Base-by-base conservation (phyloP, 192 early-diverging fungal species). In the Entomortierella lignicola region DNA sequence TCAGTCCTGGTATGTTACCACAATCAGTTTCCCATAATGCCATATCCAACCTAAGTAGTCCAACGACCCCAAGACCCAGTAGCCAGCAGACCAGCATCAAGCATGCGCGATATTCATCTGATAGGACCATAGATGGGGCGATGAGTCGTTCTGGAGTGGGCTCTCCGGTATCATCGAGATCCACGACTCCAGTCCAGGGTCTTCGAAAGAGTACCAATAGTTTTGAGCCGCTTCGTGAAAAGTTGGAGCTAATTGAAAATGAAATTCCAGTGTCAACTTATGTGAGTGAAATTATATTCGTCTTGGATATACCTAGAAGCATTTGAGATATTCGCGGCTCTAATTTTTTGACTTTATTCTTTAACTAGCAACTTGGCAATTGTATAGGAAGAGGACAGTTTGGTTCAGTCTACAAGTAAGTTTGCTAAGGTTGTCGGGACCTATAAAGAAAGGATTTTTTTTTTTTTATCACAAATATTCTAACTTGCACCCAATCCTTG, bases 321-420 rank as follows among this genome's bases (percentile, higher is more conserved):
- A 50, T 50, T 4, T 50, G n/a, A n/a, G n/a, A n/a, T n/a, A n/a
- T n/a, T n/a, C n/a, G n/a, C 44, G 17, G 17, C 2, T 47, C 44
- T 47, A 47, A 47, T 15, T 12, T 20, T 47, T 12, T n/a, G n/a
- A 15, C 17, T 12, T 23, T 2, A 29, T n/a, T 51, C 3, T 20
- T 1, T 10, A 62, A 77, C 64, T 61, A 84, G 84, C 47, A 84
- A 87, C 82, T 97, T 10, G 95, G 95, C n/a, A 92, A 92, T 63
- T 92, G 92, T 56, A 97, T 97, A 60, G 95, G 95, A 6, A 87
- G 89, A 42, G 95, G 95, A 12, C 94, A 97, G 63, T 97, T 95
- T 82, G 95, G 94, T 15, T 84, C 94, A 4, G 95, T 97, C 12
- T 95, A 96, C 73, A 87, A 83, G 90, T 91, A 80, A 62, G 43